A percentile compares a stretch with the other conserved stretches of the same genome.
These are phyloP conservation scores for Choricystis sp. DNA, from an alignment of 139 green algal species.

Conservation along the genomic window DNA sequence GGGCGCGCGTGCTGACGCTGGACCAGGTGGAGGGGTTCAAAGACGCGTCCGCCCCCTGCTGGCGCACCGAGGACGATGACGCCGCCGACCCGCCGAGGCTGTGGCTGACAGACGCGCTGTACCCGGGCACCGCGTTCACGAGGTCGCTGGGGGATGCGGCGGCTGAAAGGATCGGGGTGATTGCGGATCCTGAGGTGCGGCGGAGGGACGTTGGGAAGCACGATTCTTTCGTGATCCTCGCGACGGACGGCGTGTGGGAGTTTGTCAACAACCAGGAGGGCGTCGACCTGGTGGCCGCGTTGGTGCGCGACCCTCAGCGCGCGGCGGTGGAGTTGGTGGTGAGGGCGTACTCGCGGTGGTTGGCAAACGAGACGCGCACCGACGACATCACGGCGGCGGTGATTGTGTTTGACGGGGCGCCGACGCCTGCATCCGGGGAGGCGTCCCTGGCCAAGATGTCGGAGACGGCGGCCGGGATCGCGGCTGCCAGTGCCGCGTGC, in stretches of 20 bases:
- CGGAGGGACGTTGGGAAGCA: slow-evolving; percentile 25
- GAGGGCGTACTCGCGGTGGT: slow-evolving; percentile 73
- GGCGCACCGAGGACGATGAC: slow-evolving; percentile 63
- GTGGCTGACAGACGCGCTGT: slow-evolving; percentile 68
- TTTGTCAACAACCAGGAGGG: slow-evolving; percentile 77
- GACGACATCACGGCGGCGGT: slow-evolving; percentile 90
- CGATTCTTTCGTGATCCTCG: slow-evolving; percentile 74
- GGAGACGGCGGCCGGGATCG: too few relatives aligned
- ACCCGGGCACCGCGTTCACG: slow-evolving; percentile 91
- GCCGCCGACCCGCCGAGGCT: slow-evolving; percentile 81
- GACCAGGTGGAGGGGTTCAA: slow-evolving; percentile 81
- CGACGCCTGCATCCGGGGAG: too few relatives aligned
- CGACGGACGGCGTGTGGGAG: slow-evolving; percentile 88
- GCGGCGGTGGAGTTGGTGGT: slow-evolving; percentile 53
- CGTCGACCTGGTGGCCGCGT: slow-evolving; percentile 61
- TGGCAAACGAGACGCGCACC: slow-evolving; percentile 74
- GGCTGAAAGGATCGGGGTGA: slow-evolving; percentile 80
- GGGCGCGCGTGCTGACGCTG: slow-evolving; percentile 77
- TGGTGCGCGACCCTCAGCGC: slow-evolving; percentile 32
- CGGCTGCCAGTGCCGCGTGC: too few relatives aligned
- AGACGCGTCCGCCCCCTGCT: slow-evolving; percentile 37
- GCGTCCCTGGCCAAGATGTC: too few relatives aligned
- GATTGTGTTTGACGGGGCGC: slow-evolving; percentile 34
- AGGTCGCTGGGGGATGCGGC: slow-evolving; percentile 79
- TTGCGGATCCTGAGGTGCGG: slow-evolving; percentile 71